Conservation (phyloP, 1,139 yeast genomes). For the Zygosaccharomyces pseudobailii region DNA sequence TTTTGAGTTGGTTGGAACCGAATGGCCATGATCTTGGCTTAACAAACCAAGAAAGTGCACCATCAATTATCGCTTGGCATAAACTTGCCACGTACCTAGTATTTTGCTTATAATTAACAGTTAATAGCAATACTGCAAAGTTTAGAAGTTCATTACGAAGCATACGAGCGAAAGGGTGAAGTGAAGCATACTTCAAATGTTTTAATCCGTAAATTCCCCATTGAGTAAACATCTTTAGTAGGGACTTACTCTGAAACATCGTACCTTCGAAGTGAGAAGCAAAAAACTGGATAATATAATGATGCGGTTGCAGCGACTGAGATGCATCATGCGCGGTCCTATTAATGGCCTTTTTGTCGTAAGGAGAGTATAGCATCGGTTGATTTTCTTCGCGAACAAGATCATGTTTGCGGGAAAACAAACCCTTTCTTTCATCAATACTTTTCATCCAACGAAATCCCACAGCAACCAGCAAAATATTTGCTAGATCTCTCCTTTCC, state of each 20-base stretch:
- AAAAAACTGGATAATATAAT: constrained; percentile 61
- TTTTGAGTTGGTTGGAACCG: constrained; percentile 74
- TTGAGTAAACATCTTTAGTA: constrained; percentile 64
- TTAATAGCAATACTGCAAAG: constrained; percentile 63
- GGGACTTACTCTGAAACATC: constrained; percentile 64
- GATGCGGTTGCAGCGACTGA: constrained; percentile 66
- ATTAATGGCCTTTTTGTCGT: constrained; percentile 59
- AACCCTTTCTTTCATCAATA: constrained; percentile 55
- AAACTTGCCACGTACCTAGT: constrained; percentile 45
- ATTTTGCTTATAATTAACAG: constrained; percentile 45
- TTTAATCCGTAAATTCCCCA: constrained; percentile 56
- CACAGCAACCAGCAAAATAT: constrained; percentile 65
- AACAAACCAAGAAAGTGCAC: constrained; percentile 76
- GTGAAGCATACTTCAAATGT: constrained; percentile 55
- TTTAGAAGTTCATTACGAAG: constrained; percentile 69
- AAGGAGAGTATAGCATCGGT: constrained; percentile 87
- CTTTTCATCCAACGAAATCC: constrained; percentile 60
- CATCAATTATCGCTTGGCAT: constrained; percentile 53
- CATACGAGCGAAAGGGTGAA: constrained; percentile 77
- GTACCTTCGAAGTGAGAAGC: constrained; percentile 83
- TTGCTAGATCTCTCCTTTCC: constrained; percentile 56
- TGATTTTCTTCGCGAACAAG: constrained; percentile 57
- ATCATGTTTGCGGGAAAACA: constrained; percentile 61
- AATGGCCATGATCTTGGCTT: constrained; percentile 65
- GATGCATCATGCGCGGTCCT: constrained; percentile 47